Evolutionary conservation across 2,329 filamentous ascomycete genomes (phyloP), one percentile per base, ranked within the genome.

Genomic region (Neurospora crassa): DNA sequence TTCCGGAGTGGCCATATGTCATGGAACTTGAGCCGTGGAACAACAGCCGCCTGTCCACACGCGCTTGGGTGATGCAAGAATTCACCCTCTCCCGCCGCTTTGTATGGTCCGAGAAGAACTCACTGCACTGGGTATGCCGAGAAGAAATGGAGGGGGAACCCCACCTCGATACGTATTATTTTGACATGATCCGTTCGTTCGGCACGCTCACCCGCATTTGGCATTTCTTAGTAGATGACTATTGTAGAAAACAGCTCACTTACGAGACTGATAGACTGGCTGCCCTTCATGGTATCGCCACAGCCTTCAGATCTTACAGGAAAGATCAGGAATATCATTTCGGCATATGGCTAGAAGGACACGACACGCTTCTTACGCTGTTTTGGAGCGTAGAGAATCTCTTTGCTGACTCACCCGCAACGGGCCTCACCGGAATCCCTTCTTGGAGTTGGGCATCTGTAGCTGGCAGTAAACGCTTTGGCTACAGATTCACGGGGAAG

Each of bases 31-130:
- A 24, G 11, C 20, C 20, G 24, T 59, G 47, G 47, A 1, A 4
- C 1, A 8, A 34, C 2, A 10, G 14, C 24, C 24, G 6, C 24
- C 14, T 63, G 14, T 1, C 53, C 53, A 1, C 2, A 18, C 53
- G 53, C 14, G 53, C 53, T 5, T 63, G 53, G 53, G 53, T 63
- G 53, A 63, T 63, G 53, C 53, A 63, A 63, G 53, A 63, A 63
- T 63, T 24, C 24, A 18, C 14, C 53, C 53, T 63, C 53, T 34
- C 53, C 4, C 53, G 53, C 53, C 53, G 53, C 14, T 63, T 63
- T 34, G 0, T 63, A 11, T 63, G 53, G 53, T 8, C 14, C 3
- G 29, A 34, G 3, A 1, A 16, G 1, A 18, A 29, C 1, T 34
- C 29, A 29, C 14, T 63, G 7, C 1, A 34, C 8, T 63, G 53